phyloP scores from a whole-genome alignment of 345 rosid species.

The Acer negundo region DNA sequence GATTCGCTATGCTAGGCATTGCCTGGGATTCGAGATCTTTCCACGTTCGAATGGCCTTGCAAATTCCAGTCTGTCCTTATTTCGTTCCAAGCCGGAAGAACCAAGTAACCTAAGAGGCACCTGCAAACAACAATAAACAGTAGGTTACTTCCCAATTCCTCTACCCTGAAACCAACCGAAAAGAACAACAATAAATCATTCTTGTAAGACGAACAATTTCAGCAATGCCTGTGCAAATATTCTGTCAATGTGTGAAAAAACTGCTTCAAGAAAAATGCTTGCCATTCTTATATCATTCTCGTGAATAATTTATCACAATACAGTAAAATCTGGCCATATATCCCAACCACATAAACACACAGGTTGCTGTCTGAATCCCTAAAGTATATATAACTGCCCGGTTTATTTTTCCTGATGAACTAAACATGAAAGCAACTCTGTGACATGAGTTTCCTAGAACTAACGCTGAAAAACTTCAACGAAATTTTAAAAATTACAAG shows the following conservation, averaged over 20 bases:
- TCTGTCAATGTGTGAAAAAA: too few species aligned
- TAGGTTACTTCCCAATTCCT: too few species aligned
- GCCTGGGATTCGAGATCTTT: slow-evolving; percentile 67
- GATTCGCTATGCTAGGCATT: slow-evolving; percentile 77
- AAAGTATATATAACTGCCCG: background rate
- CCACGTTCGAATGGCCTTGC: slow-evolving; percentile 32
- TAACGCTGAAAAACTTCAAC: slow-evolving; percentile 15
- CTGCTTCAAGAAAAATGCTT: too few species aligned
- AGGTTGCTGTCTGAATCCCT: slow-evolving; percentile 15
- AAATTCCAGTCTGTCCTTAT: slow-evolving; percentile 37
- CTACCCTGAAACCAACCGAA: too few species aligned
- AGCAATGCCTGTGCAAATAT: too few species aligned
- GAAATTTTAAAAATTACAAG: slow-evolving; percentile 8
- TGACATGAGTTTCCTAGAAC: slow-evolving; percentile 12
- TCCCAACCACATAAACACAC: background rate
- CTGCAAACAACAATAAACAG: slow-evolving; percentile 31
- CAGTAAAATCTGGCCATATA: background rate
- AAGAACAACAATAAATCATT: too few species aligned
- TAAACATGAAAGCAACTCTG: slow-evolving; percentile 13
- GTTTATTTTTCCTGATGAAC: slow-evolving; percentile 14
- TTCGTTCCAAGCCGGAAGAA: slow-evolving; percentile 50
- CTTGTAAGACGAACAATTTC: too few species aligned
- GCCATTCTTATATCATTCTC: too few species aligned
- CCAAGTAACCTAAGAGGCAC: slow-evolving; percentile 73
- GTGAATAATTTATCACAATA: background rate